Conservation (phyloP, 1,284 basidiomycete genomes). For the Puccinia hordei region DNA sequence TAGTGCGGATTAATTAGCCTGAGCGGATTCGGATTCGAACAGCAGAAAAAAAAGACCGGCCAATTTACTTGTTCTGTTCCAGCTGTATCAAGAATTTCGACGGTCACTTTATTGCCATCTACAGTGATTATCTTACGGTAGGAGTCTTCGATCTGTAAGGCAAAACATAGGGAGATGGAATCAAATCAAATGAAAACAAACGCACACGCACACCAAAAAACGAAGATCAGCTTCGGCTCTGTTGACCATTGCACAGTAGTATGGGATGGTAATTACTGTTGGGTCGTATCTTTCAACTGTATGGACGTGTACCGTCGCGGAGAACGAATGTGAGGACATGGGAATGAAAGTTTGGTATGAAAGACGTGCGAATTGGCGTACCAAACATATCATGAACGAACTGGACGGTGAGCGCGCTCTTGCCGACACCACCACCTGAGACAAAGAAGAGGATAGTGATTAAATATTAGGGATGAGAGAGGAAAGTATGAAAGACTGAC, state of each 20-base stretch:
- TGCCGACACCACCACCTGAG: constrained; percentile 66
- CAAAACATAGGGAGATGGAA: no score
- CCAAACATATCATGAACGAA: constrained; percentile 74
- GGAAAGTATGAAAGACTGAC: constrained; percentile 20
- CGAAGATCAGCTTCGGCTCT: background rate
- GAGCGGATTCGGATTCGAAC: background rate
- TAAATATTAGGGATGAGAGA: background rate
- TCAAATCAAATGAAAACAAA: constrained; percentile 10
- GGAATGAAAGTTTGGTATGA: constrained; percentile 66
- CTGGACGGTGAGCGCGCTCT: constrained; percentile 73
- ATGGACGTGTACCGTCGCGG: background rate
- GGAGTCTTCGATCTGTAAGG: constrained; percentile 60
- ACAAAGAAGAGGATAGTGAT: background rate
- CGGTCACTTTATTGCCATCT: constrained; percentile 62
- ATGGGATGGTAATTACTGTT: constrained; percentile 57
- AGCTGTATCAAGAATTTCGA: constrained; percentile 85
- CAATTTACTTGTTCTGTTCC: constrained; percentile 72
- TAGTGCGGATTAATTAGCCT: background rate
- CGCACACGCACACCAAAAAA: no score
- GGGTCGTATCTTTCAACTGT: constrained; percentile 51
- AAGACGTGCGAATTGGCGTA: constrained; percentile 64
- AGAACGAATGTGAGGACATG: constrained; percentile 58
- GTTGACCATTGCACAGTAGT: no score
- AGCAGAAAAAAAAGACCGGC: background rate
- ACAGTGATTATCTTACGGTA: constrained; percentile 60